Evolutionary conservation across 306 rosid genomes (phyloP), one percentile per base, ranked within the genome.

Genomic region (Hippophae tibetana): DNA sequence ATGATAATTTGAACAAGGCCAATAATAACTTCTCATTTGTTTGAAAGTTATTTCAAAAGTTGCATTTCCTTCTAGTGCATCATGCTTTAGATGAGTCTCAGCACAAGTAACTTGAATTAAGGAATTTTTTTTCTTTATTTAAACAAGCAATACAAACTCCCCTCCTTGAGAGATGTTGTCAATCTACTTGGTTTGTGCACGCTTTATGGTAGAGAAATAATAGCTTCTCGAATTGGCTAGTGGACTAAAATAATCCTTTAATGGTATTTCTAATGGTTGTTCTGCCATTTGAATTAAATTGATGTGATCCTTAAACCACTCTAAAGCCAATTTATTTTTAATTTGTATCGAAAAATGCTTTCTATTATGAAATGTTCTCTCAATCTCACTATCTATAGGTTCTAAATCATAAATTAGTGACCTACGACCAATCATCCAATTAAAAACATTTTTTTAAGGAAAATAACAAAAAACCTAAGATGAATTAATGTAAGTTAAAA

Each of bases 341-440:
- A 7, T 51, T 51, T 11, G 6, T 10, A 51, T 10, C 0, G 7
- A 51, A 51, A 13, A 10, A 51, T 7, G 43, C 11, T 55, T 55
- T 55, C 44, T 55, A 11, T 6, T 10, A 52, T 14, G 27, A 52
- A 13, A 52, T n/a, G 56, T 52, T 7, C 27, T 52, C 25, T 52
- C 56, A 52, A 52, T 52, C 41, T 55, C 42, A 55, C 42, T 6
- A 55, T 55, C 59, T 26, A 27, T 55, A 55, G 59, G 59, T 11
- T 55, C 43, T 55, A 55, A 55, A 5, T 55, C 8, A 55, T 12
- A 8, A 8, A 23, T 31, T 6, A 55, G 43, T 3, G 42, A 55
- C 59, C 13, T 0, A 55, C 59, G n/a, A 55, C 43, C 43, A 10
- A 8, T 14, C 59, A 55, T 55, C 13, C 59, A 55, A 55, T 27